Base-by-base conservation (phyloP, 345 rosid genomes). In the Geranium brycei region DNA sequence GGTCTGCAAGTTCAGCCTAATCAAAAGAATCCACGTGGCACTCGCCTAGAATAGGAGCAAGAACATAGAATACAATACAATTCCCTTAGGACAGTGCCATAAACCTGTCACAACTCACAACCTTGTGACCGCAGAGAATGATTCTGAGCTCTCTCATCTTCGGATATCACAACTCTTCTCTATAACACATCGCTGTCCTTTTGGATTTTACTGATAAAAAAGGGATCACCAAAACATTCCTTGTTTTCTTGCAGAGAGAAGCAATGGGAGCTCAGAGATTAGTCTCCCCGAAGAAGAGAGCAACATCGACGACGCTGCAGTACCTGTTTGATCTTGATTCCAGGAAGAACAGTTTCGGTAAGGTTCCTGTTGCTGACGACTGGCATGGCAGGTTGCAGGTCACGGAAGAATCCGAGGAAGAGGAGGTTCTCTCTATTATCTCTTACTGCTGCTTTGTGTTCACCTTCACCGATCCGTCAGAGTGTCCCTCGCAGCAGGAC, bases 401-500 rank as follows among this genome's bases (percentile, higher is more conserved):
- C 38, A 19, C 71, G 4, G 28, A 31, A 2, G 69, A 64, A 16
- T 65, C 79, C 4, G 76, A 80, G 19, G 56, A 70, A 5, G 78
- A 69, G 5, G 84, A 81, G 64, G 68, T 77, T 60, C 60, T 76
- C 28, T 75, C 78, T 1, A 63, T 68, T 13, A 69, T 84, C 67
- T 69, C 73, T 47, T 40, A 66, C 51, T 84, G 93, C 60, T 66
- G 61, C 56, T 10, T 66, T 47, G 51, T 71, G 59, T 84, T 82
- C 69, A 83, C 76, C 15, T 83, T 82, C 77, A 73, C 74, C 8
- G 72, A 84, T 63, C 72, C 85, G 17, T 60, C 59, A 11, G 87
- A 84, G 70, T 82, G 86, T 59, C 81, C 87, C 1, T 69, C 80
- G 0, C 58, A 72, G 58, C 89, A 81, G 65, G 85, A 87, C 60